Evolutionary conservation across 1,139 yeast species (phyloP), one percentile per base, ranked within the genome.

Genomic region (Saccharomycopsis crataegensis): DNA sequence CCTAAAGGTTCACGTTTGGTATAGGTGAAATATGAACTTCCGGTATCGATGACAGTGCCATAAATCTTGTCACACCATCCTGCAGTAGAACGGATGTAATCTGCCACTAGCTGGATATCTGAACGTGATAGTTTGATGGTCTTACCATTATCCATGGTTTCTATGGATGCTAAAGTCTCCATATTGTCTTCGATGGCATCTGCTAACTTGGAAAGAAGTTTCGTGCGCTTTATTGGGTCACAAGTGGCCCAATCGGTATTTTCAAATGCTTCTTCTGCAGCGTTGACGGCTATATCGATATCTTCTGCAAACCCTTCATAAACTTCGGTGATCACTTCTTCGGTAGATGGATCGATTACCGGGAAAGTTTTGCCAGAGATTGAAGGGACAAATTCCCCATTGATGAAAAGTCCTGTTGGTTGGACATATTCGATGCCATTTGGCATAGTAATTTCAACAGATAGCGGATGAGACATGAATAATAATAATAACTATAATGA

Each of bases 111-210:
- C 57, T 72, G 76, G 49, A 83, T 75, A 65, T 84, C 91, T 52
- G 69, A 73, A 56, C 69, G 64, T 11, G 80, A 70, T 62, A 72
- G 75, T 40, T 68, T 69, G 60, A 78, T 74, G 49, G 87, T 77
- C 66, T 84, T 84, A 66, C 91, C 91, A 54, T 85, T 82, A 65
- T 84, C 90, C 74, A 85, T 72, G n/a, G 90, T 81, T 68, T 84
- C 91, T 62, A 84, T 76, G 8, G 81, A 71, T 36, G 80, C 75
- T 56, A 83, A 65, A 42, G 77, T 65, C 43, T 83, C 87, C 60
- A 72, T 70, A 59, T 83, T 74, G 60, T 76, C 69, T 60, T 79
- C 82, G 62, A 83, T 65, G 49, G 76, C 66, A 53, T 79, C 81
- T 28, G 87, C 87, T 50, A 83, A 68, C 66, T 77, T 81, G 67